Evolutionary conservation across 2,329 filamentous ascomycete genomes (phyloP).

Genomic region (Ophiostoma pallidulum): DNA sequence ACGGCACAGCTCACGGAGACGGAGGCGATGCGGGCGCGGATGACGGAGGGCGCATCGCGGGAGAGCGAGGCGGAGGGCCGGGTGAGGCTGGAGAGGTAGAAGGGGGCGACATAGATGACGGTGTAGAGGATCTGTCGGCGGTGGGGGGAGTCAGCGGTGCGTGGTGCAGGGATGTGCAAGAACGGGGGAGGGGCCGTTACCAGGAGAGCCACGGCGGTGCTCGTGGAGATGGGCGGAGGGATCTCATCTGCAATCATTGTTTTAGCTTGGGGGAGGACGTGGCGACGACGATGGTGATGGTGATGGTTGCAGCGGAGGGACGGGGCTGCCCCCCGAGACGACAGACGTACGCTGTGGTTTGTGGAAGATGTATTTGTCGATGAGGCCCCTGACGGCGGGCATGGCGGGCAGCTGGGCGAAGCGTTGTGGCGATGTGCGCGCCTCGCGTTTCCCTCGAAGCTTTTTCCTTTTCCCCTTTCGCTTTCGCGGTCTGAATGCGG

Average conservation of each 20-base stretch:
- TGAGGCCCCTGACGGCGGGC: conserved; percentile 17
- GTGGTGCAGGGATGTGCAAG: too few species aligned
- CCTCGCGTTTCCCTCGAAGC: too few species aligned
- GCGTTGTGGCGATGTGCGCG: too few species aligned
- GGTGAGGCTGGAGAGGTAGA: conserved; percentile 74
- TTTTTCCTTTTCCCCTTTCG: too few species aligned
- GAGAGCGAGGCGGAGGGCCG: conserved; percentile 70
- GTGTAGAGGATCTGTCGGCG: conserved; percentile 63
- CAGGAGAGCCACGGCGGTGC: conserved; percentile 27
- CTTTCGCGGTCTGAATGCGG: too few species aligned
- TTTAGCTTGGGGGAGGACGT: background rate
- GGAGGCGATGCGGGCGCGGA: conserved; percentile 72
- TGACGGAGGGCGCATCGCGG: conserved; percentile 81
- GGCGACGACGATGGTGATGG: background rate
- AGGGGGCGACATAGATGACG: conserved; percentile 79
- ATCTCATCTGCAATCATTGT: conserved; percentile 8
- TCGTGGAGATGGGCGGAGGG: conserved; percentile 33
- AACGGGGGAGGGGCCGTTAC: too few species aligned
- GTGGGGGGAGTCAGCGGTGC: background rate
- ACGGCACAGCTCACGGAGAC: conserved; percentile 66
- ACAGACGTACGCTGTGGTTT: conserved; percentile 16
- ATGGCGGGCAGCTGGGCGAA: conserved; percentile 10
- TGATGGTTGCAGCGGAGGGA: background rate
- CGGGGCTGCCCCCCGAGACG: too few species aligned
- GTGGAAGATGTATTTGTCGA: conserved; percentile 19